Evolutionary conservation across 805 yeast genomes (phyloP).

Genomic region (Candida sakaeoensis): DNA sequence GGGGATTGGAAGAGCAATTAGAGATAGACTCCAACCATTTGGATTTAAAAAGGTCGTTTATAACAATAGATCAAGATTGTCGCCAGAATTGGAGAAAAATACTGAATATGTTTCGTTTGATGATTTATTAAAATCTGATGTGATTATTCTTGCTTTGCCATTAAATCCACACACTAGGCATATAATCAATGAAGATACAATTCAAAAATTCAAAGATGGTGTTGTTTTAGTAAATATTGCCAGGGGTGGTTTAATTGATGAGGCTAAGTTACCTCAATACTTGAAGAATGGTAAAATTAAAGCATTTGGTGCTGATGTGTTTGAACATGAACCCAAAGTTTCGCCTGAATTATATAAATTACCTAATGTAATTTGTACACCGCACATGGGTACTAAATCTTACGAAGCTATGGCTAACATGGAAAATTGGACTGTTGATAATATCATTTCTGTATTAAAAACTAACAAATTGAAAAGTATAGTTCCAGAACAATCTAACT

Average conservation of each 20-base stretch:
- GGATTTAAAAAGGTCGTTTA: constrained; percentile 71
- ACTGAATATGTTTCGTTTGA: constrained; percentile 72
- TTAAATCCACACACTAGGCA: constrained; percentile 70
- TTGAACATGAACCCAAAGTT: constrained; percentile 72
- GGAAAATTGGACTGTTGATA: constrained; percentile 76
- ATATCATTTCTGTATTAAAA: constrained; percentile 53
- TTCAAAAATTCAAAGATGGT: constrained; percentile 72
- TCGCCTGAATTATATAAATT: constrained; percentile 55
- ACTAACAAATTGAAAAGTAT: constrained; percentile 68
- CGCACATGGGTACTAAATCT: constrained; percentile 87
- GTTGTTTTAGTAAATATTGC: constrained; percentile 81
- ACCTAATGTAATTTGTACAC: constrained; percentile 72
- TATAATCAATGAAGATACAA: constrained; percentile 55
- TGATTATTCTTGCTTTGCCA: constrained; percentile 74
- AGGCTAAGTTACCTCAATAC: constrained; percentile 50
- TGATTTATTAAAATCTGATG: constrained; percentile 63
- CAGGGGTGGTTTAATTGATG: constrained; percentile 81
- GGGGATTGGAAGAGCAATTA: constrained; percentile 81
- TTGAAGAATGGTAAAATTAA: constrained; percentile 63
- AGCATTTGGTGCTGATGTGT: constrained; percentile 71
- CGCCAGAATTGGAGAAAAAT: constrained; percentile 60
- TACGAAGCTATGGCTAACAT: constrained; percentile 70
- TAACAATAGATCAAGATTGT: constrained; percentile 61
- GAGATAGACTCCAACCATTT: constrained; percentile 69
- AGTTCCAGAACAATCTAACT: constrained; percentile 71